Evolutionary conservation across 345 rosid species (phyloP).

Genomic region (Eutrema heterophyllum): DNA sequence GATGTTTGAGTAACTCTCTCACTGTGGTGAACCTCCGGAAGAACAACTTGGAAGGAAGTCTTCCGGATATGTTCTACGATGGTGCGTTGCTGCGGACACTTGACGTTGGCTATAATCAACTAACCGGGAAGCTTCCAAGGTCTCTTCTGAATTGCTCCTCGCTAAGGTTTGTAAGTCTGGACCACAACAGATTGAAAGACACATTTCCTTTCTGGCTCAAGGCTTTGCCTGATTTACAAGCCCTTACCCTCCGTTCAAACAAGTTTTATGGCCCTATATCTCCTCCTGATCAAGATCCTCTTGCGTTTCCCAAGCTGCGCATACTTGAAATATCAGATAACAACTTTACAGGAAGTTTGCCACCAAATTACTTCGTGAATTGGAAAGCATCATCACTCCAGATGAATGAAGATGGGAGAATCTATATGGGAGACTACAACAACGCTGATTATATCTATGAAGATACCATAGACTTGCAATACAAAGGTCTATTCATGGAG

Average conservation of each 20-base stretch:
- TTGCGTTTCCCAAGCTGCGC: not conserved
- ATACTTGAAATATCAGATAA: slow-evolving; percentile 1
- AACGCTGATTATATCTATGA: not conserved
- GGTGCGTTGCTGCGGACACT: not conserved
- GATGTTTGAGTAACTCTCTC: not conserved
- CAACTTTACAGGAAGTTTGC: not conserved
- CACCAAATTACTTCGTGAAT: not conserved
- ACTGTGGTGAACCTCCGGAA: not conserved
- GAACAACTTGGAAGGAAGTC: slow-evolving; percentile 16
- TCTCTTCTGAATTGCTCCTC: slow-evolving; percentile 5
- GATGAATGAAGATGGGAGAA: not conserved
- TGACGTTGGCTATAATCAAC: slow-evolving; percentile 12
- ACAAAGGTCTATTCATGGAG: slow-evolving; percentile 23
- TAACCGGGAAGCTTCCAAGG: slow-evolving; percentile 11
- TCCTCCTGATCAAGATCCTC: not conserved
- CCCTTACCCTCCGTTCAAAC: slow-evolving; percentile 13
- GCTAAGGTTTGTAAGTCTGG: not conserved
- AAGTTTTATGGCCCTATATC: slow-evolving; percentile 1
- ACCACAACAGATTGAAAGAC: not conserved
- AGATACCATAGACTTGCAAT: slow-evolving; percentile 9
- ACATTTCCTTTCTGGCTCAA: slow-evolving; percentile 17
- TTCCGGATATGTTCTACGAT: not conserved
- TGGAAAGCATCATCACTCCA: not conserved
- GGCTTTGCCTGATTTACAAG: not conserved
- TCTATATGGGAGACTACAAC: slow-evolving; percentile 19